Evolutionary conservation across 1,284 basidiomycete species (phyloP).

Genomic region (Sphagnurus paluster): DNA sequence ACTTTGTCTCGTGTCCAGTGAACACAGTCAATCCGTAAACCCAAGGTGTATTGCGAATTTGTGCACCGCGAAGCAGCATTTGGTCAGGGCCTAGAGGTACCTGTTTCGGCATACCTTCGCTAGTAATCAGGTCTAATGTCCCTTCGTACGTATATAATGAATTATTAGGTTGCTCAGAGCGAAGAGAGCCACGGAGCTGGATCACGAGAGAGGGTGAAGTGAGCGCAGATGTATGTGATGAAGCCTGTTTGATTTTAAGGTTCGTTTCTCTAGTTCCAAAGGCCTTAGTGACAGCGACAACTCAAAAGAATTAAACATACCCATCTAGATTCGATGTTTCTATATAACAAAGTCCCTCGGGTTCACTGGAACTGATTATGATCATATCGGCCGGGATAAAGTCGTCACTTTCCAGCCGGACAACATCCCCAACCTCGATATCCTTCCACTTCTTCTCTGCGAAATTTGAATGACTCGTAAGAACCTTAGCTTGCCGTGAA

Average conservation of each 20-base stretch:
- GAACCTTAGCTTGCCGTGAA: slow-evolving; percentile 77
- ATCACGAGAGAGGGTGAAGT: slow-evolving; percentile 79
- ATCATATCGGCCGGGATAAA: slow-evolving; percentile 97
- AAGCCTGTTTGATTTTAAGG: slow-evolving; percentile 97
- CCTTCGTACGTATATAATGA: slow-evolving; percentile 96
- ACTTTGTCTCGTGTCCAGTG: slow-evolving; percentile 97
- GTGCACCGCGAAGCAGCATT: slow-evolving; percentile 90
- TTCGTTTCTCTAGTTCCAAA: slow-evolving; percentile 83
- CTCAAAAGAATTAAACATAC: slow-evolving; percentile 43
- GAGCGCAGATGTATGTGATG: slow-evolving; percentile 76
- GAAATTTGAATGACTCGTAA: slow-evolving; percentile 70
- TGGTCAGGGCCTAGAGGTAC: slow-evolving; percentile 95
- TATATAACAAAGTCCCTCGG: slow-evolving; percentile 96
- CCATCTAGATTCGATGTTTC: slow-evolving; percentile 98
- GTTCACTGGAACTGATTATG: slow-evolving; percentile 88
- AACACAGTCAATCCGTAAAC: slow-evolving; percentile 93
- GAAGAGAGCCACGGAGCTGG: slow-evolving; percentile 78
- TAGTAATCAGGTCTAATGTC: slow-evolving; percentile 68
- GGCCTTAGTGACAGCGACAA: slow-evolving; percentile 6
- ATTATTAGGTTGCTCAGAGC: slow-evolving; percentile 97
- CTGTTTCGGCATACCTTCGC: slow-evolving; percentile 67
- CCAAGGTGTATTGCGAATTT: slow-evolving; percentile 97
- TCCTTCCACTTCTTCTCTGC: slow-evolving; percentile 84
- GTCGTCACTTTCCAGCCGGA: slow-evolving; percentile 89
- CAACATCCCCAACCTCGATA: slow-evolving; percentile 89